Conservation (phyloP, 2,329 filamentous ascomycete species). For the Orbilia quercus region DNA sequence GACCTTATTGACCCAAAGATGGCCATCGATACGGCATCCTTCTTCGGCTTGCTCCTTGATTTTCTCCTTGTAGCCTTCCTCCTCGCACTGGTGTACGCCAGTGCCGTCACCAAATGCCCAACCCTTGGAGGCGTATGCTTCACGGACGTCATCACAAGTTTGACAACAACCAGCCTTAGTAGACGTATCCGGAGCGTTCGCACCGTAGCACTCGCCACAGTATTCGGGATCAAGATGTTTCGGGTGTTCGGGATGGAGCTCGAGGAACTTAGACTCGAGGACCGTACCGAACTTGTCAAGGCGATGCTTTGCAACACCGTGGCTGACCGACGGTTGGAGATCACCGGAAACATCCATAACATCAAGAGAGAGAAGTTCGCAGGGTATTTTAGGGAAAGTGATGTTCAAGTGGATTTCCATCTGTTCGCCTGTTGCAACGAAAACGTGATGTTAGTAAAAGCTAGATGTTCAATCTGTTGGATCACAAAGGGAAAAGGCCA, state of each 20-base stretch:
- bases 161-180: slow-evolving; percentile 90
- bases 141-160: slow-evolving; percentile 94
- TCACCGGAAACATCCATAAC: slow-evolving; percentile 99
- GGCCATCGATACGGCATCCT: slow-evolving; percentile 92
- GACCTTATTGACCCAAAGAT: slow-evolving; percentile 95
- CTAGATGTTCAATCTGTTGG: not conserved
- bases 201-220: slow-evolving; percentile 94
- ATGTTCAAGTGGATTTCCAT: slow-evolving; percentile 99
- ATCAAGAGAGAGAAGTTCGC: slow-evolving; percentile 93
- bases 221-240: slow-evolving; percentile 87
- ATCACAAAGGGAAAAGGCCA: too few relatives aligned
- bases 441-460: not conserved
- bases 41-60: slow-evolving; percentile 88
- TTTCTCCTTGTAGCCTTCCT: slow-evolving; percentile 91
- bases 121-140: slow-evolving; percentile 86
- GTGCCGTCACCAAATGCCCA: slow-evolving; percentile 97
- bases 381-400: slow-evolving; percentile 91
- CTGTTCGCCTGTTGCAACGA: slow-evolving; percentile 72
- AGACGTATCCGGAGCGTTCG: slow-evolving; percentile 74
- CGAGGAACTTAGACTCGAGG: slow-evolving; percentile 64
- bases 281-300: slow-evolving; percentile 71
- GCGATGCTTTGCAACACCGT: slow-evolving; percentile 91
- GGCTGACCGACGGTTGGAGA: slow-evolving; percentile 91
- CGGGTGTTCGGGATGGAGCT: slow-evolving; percentile 70
- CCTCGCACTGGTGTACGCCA: slow-evolving; percentile 91